phyloP scores from a whole-genome alignment of 345 rosid genomes.

The Eucalyptus erythrocorys region DNA sequence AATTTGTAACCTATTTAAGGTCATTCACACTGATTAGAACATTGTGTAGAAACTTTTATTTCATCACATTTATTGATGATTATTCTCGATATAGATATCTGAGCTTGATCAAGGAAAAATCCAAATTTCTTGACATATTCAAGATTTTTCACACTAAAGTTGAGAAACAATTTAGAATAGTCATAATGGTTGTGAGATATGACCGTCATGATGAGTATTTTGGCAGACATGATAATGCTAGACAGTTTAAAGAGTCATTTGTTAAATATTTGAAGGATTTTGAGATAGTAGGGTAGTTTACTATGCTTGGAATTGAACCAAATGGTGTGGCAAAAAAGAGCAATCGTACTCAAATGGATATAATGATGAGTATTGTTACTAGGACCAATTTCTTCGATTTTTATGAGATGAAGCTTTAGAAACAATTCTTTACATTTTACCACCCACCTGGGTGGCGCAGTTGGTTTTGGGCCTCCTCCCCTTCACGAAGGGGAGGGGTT shows the following conservation, averaged over 20 bases:
- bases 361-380: too few relatives aligned
- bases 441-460: too few relatives aligned
- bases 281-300: neutral
- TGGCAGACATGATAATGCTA: neutral
- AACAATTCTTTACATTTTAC: too few relatives aligned
- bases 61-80: neutral
- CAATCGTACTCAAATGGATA: too few relatives aligned
- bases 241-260: neutral
- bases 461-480: too few relatives aligned
- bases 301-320: too few relatives aligned
- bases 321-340: neutral
- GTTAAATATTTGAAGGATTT: neutral
- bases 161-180: neutral
- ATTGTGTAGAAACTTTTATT: neutral
- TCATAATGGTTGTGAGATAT: neutral
- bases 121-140: neutral
- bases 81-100: fast-evolving
- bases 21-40: neutral
- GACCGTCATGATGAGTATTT: neutral
- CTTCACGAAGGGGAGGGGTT: too few relatives aligned
- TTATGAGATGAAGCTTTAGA: too few relatives aligned
- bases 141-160: neutral
- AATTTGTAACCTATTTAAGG: neutral
- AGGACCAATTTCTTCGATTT: too few relatives aligned
- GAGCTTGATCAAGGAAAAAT: neutral